Base-by-base conservation (phyloP, 2,329 filamentous ascomycete genomes). In the Talaromyces sp. region DNA sequence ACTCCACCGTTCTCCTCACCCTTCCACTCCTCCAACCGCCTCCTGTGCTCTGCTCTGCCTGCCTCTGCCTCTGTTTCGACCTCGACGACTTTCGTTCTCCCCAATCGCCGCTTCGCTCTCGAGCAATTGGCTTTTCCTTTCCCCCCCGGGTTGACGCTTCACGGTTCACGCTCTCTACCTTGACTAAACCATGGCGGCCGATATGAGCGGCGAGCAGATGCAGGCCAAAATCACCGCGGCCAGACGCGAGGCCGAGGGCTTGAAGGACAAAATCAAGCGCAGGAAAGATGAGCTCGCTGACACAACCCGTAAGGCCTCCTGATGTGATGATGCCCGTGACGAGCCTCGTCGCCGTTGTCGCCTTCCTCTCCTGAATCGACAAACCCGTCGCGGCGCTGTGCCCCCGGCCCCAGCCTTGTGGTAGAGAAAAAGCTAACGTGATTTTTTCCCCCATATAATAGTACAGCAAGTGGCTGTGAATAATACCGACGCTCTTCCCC, bases 261-360 rank as follows among this genome's bases (percentile, higher is more conserved):
- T 98, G 71, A 98, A 98, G 85, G 94, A 98, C 78, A 89, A 91
- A 79, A 98, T 98, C 87, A 98, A 97, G 89, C 88, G 93, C 81
- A 96, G 96, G 88, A 98, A 98, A 90, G 95, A 99, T 86, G 95
- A 98, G 82, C 87, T 99, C 71, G 94, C 94, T 76, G 95, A 99
- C 80, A 96, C 93, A 67, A 96, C 93, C 75, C 89, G 95, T 99
- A 88, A 57, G 63, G 12, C 28, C 47, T 30, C 27, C 27, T 53
- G 50, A 7, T 12, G 10, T 51, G 50, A n/a, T 31, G 50, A 53
- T 3, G 4, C 9, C n/a, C 8, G 50, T 52, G 50, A 27, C 50
- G 50, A 30, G 50, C 28, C 27, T 16, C 30, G 27, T 31, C 50
- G 50, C 14, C 5, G 12, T 30, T 28, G 27, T 51, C 18, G 44